A percentile compares a stretch with the other conserved stretches of the same genome.
These are phyloP conservation scores for Hemisphaericaspora subhashii DNA, from an alignment of 1,139 yeast genomes.

Conservation along the genomic window DNA sequence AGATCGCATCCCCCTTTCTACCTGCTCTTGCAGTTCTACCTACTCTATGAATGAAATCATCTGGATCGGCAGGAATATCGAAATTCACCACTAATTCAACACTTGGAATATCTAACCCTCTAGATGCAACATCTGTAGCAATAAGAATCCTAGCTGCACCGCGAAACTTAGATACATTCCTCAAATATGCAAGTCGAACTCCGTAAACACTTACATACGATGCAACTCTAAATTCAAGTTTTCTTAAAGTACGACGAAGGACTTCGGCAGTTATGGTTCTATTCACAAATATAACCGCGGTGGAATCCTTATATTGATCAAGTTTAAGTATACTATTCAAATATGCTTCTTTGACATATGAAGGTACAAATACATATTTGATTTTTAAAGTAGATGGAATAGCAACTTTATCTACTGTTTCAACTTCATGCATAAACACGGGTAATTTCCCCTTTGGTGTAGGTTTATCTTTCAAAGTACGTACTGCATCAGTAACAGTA, in stretches of 20 bases:
- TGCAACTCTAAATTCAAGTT: constrained; percentile 76
- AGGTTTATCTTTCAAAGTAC: constrained; percentile 73
- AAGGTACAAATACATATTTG: constrained; percentile 62
- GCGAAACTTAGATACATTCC: no score
- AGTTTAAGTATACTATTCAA: constrained; percentile 65
- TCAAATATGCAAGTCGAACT: no score
- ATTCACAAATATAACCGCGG: constrained; percentile 87
- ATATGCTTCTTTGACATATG: constrained; percentile 88
- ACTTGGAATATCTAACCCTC: constrained; percentile 95
- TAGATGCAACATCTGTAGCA: constrained; percentile 95
- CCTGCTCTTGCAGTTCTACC: constrained; percentile 99
- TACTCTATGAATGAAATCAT: constrained; percentile 95
- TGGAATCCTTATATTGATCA: constrained; percentile 61
- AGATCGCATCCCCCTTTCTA: constrained; percentile 53
- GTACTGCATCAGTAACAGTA: constrained; percentile 90
- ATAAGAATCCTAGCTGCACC: constrained; percentile 89
- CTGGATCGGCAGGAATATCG: constrained; percentile 95
- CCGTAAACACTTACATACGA: no score
- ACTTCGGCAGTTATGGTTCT: constrained; percentile 88
- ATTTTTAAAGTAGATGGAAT: constrained; percentile 73
- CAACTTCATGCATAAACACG: constrained; percentile 81
- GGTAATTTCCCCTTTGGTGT: constrained; percentile 60
- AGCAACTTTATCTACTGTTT: constrained; percentile 66
- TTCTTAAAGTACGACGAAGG: constrained; percentile 70
- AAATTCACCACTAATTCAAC: constrained; percentile 88